Evolutionary conservation across 2,329 filamentous ascomycete species (phyloP), one percentile per base, ranked within the genome.

Genomic region (Epichloe gansuensis): DNA sequence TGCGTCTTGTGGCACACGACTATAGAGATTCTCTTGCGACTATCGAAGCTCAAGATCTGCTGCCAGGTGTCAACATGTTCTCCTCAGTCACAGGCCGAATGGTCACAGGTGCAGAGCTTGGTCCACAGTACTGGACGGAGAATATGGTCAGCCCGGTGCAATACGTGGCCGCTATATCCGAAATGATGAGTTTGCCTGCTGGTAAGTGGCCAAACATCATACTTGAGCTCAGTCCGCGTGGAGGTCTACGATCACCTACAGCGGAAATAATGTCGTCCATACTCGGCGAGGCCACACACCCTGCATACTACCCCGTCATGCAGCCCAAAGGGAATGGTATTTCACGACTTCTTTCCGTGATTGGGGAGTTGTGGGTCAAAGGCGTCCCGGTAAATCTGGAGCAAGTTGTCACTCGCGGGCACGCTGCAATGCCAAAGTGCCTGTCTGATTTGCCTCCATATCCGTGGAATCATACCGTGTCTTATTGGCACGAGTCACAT

Each of bases 401-500:
- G 4, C 60, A 58, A 13, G 57, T 67, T 21, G 57, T 66, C 21
- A 58, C 55, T 28, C 60, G 58, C 37, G 54, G 55, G 1, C 43
- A 54, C 6, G 42, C 49, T 11, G 52, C 55, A 7, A 51, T 39
- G 3, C 59, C 60, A n/a, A 65, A 63, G 51, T 69, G 70, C 21
- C 62, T 80, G 3, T 58, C 66, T 1, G 70, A 74, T 53, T 60
- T 81, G 35, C 77, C 78, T 2, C 66, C 69, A 1, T 80, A 80
- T 54, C 69, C 74, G 2, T 81, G 77, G 76, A 77, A 80, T 34
- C 77, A 80, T 54, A 62, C 65, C 28, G 75, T 70, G 28, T 64
- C 61, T 1, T 77, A 78, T 59, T 80, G 77, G 77, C 70, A 76
- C 54, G 77, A 81, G 54, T 74, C 73, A 1, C 71, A 74, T 42